phyloP scores from a whole-genome alignment of 2,329 filamentous ascomycete genomes.

The Fusarium hostae region DNA sequence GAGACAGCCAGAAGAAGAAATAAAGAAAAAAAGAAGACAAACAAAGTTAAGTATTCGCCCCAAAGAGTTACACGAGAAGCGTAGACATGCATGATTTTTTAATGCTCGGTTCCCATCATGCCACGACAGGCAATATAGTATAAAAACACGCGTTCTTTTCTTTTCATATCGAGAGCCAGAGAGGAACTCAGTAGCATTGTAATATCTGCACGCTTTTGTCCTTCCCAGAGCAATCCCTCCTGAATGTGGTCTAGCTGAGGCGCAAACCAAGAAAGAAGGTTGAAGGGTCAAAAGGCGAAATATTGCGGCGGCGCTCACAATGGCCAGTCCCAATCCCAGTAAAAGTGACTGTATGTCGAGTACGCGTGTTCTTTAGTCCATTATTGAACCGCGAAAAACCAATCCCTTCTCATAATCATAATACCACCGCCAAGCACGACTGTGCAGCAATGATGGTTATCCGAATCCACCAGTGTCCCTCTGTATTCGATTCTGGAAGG shows the following conservation, averaged over 20 bases:
- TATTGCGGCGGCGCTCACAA: conserved; percentile 17
- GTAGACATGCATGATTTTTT: conserved; percentile 36
- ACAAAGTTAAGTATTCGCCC: conserved; percentile 30
- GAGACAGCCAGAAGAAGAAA: conserved; percentile 29
- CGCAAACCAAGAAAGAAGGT: conserved; percentile 31
- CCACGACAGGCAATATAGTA: conserved; percentile 18
- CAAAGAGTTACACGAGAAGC: conserved; percentile 43
- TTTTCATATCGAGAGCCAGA: conserved; percentile 3
- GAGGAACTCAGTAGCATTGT: conserved; percentile 32
- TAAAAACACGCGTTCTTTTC: conserved; percentile 8
- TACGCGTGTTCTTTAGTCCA: conserved; percentile 37
- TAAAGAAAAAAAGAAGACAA: conserved; percentile 22
- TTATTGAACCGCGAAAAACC: conserved; percentile 38
- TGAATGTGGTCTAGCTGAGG: conserved; percentile 29
- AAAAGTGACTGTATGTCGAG: conserved; percentile 31
- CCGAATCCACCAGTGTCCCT: conserved; percentile 2
- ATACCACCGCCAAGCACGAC: conserved; percentile 26
- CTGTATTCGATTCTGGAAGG: conserved; percentile 16
- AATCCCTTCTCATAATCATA: conserved; percentile 36
- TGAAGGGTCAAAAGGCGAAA: conserved; percentile 14
- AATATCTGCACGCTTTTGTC: conserved; percentile 24
- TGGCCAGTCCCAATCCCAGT: conserved; percentile 24
- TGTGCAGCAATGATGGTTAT: conserved; percentile 31
- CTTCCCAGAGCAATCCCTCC: conserved; percentile 1
- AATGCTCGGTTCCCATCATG: conserved; percentile 12